Evolutionary conservation across 768 basidiomycete genomes (phyloP), one percentile per base, ranked within the genome.

Genomic region (Podaxis mareebaensis): DNA sequence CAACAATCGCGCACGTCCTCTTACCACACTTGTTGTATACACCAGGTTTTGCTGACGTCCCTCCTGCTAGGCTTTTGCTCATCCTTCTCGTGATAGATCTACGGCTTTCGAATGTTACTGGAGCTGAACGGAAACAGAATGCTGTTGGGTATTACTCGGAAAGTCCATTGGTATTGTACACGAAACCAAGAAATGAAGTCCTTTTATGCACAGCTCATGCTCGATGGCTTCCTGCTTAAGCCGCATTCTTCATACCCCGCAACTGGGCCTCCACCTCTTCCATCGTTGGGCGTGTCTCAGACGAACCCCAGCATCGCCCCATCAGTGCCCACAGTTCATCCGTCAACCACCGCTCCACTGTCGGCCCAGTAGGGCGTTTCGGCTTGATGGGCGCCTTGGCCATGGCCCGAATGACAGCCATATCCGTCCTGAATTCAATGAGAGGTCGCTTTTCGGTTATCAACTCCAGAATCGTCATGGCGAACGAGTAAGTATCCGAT

Each of bases 391-490:
- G 44, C 7, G 15, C 15, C 63, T 75, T 69, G 1, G 76, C 66
- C 39, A 86, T 76, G 61, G 79, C 78, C 60, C 74, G 75, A 44
- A 86, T 77, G 26, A 88, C 84, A 26, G 78, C 71, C 11, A 82
- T 74, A 65, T 87, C 85, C 20, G 81, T 76, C 65, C 73, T 81
- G 53, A 76, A 76, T 58, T 85, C 76, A 4, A 79, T 70, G 67
- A 82, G 88, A 0, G 87, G 88, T 30, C 69, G 70, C 67, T 83
- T 79, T 38, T 75, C 77, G 3, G 87, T 87, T 28, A 85, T 69
- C 58, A 87, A 77, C 65, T 88, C 87, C 26, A 88, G 76, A 38
- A 84, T 76, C 12, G 83, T 78, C 87, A 88, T 88, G 11, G 80
- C 82, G 59, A 80, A 88, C 3, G 85, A 83, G 64, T 87, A 88